Evolutionary conservation across 805 yeast species (phyloP).

Genomic region (Lachancea lanzarotensis): DNA sequence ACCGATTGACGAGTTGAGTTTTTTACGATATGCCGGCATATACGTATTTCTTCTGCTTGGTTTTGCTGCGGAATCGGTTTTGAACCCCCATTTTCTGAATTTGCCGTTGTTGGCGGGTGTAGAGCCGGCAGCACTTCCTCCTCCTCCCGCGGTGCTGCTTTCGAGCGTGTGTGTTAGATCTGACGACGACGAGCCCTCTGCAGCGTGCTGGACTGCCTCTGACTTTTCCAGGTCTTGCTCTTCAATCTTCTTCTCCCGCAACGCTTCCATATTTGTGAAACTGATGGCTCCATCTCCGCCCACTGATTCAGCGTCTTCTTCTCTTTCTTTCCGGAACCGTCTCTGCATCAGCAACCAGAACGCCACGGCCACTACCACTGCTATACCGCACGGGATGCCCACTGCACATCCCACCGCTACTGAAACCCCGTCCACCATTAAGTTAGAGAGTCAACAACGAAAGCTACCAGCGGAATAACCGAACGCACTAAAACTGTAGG

Average conservation of each 20-base stretch:
- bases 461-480: no score
- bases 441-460: no score
- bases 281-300: slow-evolving; percentile 34
- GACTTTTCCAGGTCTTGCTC: slow-evolving; percentile 1
- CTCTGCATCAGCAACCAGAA: slow-evolving; percentile 37
- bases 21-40: slow-evolving; percentile 36
- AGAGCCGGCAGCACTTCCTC: no score
- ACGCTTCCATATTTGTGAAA: slow-evolving; percentile 26
- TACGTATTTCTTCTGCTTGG: slow-evolving; percentile 12
- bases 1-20: slow-evolving; percentile 23
- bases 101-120: neutral
- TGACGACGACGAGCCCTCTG: slow-evolving; percentile 15
- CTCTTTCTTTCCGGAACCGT: slow-evolving; percentile 35
- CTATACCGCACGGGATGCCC: slow-evolving; percentile 43
- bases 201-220: slow-evolving; percentile 5
- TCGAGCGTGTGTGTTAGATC: slow-evolving; percentile 12
- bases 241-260: slow-evolving; percentile 14
- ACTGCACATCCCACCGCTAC: slow-evolving; percentile 49
- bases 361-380: slow-evolving; percentile 30
- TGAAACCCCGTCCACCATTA: slow-evolving; percentile 17
- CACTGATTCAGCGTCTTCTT: slow-evolving; percentile 32
- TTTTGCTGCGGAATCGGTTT: neutral
- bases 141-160: neutral
- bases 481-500: neutral
- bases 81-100: neutral